Base-by-base conservation (phyloP, 805 yeast species). In the Ogataea ramenticola region DNA sequence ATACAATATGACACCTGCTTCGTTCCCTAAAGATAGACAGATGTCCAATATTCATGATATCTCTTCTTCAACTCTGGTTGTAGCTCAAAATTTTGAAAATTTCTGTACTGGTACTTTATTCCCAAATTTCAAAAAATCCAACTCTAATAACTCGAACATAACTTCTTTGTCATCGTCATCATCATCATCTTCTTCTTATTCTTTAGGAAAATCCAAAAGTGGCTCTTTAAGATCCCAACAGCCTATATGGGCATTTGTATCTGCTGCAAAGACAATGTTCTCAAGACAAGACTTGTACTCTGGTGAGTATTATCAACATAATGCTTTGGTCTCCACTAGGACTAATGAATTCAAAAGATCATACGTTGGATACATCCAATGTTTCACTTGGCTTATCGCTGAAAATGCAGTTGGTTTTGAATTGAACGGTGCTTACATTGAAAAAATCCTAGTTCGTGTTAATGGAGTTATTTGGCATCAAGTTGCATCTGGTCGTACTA, bases 391-490 rank as follows among this genome's bases (percentile, higher is more conserved):
- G 53, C 71, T 70, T 48, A 74, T 75, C 15, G 77, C 77, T 20
- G 72, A 75, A 31, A 75, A 79, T 10, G 61, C 76, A 19, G 65
- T 77, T 32, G 74, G 74, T 2, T 74, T 77, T 49, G 77, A 73
- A 46, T 58, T 77, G 30, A 66, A 70, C 41, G 70, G 75, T 41
- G 68, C 69, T 17, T 57, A 60, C 38, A 65, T 68, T 43, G 69
- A 70, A 41, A 71, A 63, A 43, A 56, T 73, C 6, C 62, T 67
- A 39, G 71, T 71, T 12, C 61, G 68, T 43, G 86, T 82, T 4
- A 82, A 82, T 52, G 87, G 86, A 20, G 72, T 82, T 20, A 70
- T 75, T 14, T 82, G 89, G 89, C 74, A 79, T 22, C 86, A 80
- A 54, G 77, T 79, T 1, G 70, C 79, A 0, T 68, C 75, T 33